Base-by-base conservation (phyloP, 345 rosid genomes). In the Sonneratia caseolaris region DNA sequence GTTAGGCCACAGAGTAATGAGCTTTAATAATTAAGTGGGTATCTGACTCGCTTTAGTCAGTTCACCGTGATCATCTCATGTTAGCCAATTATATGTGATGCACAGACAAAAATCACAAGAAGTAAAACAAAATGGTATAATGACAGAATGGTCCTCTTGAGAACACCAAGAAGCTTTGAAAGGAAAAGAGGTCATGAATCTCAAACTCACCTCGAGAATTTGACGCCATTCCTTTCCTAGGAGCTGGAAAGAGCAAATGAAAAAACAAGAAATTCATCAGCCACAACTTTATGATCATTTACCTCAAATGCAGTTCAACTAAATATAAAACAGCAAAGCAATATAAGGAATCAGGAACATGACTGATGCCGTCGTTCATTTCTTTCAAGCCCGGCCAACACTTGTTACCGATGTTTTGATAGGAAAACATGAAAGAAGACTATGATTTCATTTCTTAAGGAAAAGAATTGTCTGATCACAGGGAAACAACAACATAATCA, bases 221-320 rank as follows among this genome's bases (percentile, higher is more conserved):
- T 82, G 92, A 53, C 82, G 81, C 96, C 96, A 89, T 66, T 87
- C 92, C 75, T 81, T 87, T 70, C 96, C 96, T 0, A 82, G 80
- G 37, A 84, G 75, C 96, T 89, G 84, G 82, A 77, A 65, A 71
- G 18, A 70, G 24, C 42, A 79, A 62, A 72, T 51, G 71, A 18
- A 15, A 42, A 37, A 56, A 66, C 12, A 59, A 57, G 24, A 65
- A 40, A 47, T 40, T 35, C 38, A 62, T 62, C 66, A 62, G 66
- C 3, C 0, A 62, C 66, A 13, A 32, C 3, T 15, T 8, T 62
- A 62, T n/a, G 22, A 37, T 16, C 24, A 66, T 66, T 15, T 37
- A 66, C 24, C n/a, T 21, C 22, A 66, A 66, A 37, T 14, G 18
- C 69, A 37, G 9, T 37, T 3, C 15, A 37, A 38, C 38, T 8